Base-by-base conservation (phyloP, 2,329 filamentous ascomycete species). In the Chaetomium strumarium region DNA sequence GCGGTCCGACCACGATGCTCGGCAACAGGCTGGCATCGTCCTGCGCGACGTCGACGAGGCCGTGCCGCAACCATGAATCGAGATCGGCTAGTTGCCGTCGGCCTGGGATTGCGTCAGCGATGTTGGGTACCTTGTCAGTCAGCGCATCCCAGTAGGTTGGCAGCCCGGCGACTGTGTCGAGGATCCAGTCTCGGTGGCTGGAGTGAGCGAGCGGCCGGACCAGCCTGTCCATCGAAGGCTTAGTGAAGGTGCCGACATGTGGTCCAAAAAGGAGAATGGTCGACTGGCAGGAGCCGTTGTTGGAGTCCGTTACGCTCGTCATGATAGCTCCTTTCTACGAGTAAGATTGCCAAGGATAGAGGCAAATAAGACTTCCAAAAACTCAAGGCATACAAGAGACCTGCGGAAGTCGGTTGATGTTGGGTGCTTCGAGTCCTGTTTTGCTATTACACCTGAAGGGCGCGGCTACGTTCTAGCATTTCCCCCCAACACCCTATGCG, bases 181-280 rank as follows among this genome's bases (percentile, higher is more conserved):
- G 31, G 19, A 46, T 38, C 44, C 44, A 46, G 34, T 46, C 34
- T 8, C 43, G 17, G 10, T 45, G 43, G n/a, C 30, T 5, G 16
- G 30, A 14, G 16, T 17, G 12, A 31, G 43, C 43, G 16, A 46
- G 31, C 31, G 36, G 3, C 31, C 30, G 31, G 31, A 17, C 11
- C 5, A 46, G 16, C 36, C 36, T 63, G 43, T 67, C 66, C 31
- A 66, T 59, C 24, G 29, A 19, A 16, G 10, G n/a, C 31, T 45
- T 45, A 16, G 43, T 45, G 31, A 19, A 33, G 29, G 43, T 45
- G 17, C 43, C 43, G 10, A 34, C 16, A 16, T 45, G 31, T 12
- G 30, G 30, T 13, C 29, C 43, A n/a, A 45, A 45, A 11, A 45
- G n/a, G 6, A 45, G 30, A 24, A 65, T 58, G 44, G 61, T 68